Conservation (phyloP, 176 grass and related monocot species). For the Avena insularis region DNA sequence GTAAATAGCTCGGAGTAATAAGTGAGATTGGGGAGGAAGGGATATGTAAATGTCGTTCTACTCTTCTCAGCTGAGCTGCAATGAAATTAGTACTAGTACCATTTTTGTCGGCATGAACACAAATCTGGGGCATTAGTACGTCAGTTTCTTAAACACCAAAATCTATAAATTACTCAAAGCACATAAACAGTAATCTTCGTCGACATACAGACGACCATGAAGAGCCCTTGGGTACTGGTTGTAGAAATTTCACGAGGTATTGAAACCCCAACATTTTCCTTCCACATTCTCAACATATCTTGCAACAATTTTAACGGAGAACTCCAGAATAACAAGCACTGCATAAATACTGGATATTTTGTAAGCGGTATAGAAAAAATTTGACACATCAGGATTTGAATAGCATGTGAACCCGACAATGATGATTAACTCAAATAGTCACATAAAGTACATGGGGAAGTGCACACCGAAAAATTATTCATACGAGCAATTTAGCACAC, state of each 20-base stretch:
- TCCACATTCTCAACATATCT: neutral
- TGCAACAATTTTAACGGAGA: neutral
- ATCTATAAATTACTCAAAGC: neutral
- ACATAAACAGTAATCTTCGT: neutral
- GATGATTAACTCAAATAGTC: neutral
- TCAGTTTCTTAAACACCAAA: neutral
- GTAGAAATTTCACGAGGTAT: neutral
- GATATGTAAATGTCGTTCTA: neutral
- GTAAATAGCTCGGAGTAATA: conserved; percentile 40
- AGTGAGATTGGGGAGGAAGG: neutral
- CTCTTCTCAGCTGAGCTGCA: neutral
- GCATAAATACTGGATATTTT: neutral
- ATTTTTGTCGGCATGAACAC: neutral
- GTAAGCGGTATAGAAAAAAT: neutral
- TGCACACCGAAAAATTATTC: conserved; percentile 44
- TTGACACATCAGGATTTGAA: neutral
- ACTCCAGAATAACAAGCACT: neutral
- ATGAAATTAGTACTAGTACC: neutral
- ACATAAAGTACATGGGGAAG: conserved; percentile 5
- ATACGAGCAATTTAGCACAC: neutral
- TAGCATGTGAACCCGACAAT: neutral
- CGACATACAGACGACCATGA: neutral
- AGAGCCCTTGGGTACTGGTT: neutral
- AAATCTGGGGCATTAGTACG: neutral
- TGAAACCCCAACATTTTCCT: neutral